Conservation (phyloP, 495 filamentous ascomycete genomes). For the Penicillium coffeae region DNA sequence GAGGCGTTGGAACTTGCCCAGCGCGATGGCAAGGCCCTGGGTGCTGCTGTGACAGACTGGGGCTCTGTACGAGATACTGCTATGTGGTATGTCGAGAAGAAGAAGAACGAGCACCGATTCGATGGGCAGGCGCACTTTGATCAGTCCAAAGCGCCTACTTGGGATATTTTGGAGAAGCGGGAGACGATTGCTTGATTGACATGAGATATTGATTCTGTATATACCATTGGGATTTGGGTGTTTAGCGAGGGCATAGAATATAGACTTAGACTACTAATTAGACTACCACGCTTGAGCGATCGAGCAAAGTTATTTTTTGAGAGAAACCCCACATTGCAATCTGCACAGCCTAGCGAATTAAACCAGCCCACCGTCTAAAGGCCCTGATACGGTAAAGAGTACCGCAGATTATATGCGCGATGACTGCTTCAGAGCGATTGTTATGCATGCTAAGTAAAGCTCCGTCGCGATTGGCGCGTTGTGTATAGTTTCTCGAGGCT, state of each 20-base stretch:
- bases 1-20: conserved; percentile 32
- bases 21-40: conserved; percentile 30
- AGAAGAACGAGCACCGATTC: conserved; percentile 34
- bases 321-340: not conserved
- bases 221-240: not conserved
- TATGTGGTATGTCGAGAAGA: conserved; percentile 33
- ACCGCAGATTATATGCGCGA: no score
- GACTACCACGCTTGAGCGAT: not conserved
- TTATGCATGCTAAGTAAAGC: no score
- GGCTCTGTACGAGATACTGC: conserved; percentile 22
- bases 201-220: not conserved
- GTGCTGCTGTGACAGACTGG: conserved; percentile 35
- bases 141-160: conserved; percentile 28
- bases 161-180: not conserved
- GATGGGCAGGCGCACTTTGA: conserved; percentile 26
- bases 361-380: not conserved
- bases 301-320: not conserved
- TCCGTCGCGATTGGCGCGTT: no score
- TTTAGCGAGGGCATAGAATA: not conserved
- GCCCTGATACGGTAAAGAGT: no score
- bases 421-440: no score
- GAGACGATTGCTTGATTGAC: not conserved
- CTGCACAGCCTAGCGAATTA: not conserved
- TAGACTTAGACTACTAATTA: not conserved
- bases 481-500: no score